These are phyloP conservation scores for Iberis pinnata DNA, from an alignment of 345 rosid species.

Conservation along the genomic window DNA sequence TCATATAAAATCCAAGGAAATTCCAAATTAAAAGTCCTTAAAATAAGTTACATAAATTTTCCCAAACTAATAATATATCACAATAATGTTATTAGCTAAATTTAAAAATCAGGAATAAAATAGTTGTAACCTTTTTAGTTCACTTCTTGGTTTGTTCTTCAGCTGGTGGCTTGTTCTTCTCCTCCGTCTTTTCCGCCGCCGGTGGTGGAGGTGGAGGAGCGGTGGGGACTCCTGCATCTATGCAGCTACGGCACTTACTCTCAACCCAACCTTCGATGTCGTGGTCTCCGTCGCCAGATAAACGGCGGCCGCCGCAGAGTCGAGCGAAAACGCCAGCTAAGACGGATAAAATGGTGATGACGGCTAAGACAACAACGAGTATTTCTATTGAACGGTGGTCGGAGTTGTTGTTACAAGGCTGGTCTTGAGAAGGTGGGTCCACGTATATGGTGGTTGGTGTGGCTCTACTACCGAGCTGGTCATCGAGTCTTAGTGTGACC, in stretches of 20 bases:
- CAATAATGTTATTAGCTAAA: constrained; percentile 12
- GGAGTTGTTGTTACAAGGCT: constrained; percentile 21
- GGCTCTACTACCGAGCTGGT: constrained; percentile 24
- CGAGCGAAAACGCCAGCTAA: constrained; percentile 70
- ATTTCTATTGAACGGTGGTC: constrained; percentile 62
- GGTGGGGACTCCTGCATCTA: constrained; percentile 65
- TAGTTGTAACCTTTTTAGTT: constrained; percentile 10
- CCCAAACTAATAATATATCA: constrained; percentile 19
- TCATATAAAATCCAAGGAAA: constrained; percentile 13
- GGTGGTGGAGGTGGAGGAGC: constrained; percentile 33
- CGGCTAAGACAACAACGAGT: constrained; percentile 75
- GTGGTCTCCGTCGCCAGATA: constrained; percentile 54
- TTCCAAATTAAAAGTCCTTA: constrained; percentile 19
- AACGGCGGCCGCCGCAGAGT: constrained; percentile 66
- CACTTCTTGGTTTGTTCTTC: constrained; percentile 26
- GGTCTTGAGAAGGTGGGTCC: constrained; percentile 29
- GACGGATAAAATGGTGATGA: constrained; percentile 59
- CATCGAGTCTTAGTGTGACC: constrained; percentile 21
- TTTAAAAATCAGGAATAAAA: neutral
- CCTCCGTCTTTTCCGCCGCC: constrained; percentile 25
- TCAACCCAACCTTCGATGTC: constrained; percentile 94
- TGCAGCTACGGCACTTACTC: constrained; percentile 67
- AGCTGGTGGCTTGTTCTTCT: constrained; percentile 42
- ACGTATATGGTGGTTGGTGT: constrained; percentile 33
- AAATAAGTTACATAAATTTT: neutral